Evolutionary conservation across 2,329 filamentous ascomycete species (phyloP).

Genomic region (Nothophoma quercina): DNA sequence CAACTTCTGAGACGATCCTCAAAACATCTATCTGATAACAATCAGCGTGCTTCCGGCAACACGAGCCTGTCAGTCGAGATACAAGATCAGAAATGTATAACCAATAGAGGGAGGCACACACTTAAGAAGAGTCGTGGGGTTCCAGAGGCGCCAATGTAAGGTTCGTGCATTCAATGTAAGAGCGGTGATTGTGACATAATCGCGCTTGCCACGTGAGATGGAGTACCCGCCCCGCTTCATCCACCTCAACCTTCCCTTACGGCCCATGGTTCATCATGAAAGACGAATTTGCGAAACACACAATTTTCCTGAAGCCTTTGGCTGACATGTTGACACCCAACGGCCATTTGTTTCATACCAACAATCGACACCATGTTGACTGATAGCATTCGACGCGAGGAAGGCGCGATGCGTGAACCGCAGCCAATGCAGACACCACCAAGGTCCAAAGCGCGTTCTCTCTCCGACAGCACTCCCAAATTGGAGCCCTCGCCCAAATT

Average conservation of each 20-base stretch:
- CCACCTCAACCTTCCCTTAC: constrained; percentile 15
- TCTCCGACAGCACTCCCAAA: constrained; percentile 54
- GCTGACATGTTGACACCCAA: constrained; percentile 35
- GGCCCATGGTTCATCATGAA: constrained; percentile 18
- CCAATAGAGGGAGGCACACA: too few relatives aligned
- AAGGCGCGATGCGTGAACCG: constrained; percentile 22
- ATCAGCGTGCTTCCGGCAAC: too few relatives aligned
- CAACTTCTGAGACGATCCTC: neutral
- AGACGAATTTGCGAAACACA: constrained; percentile 10
- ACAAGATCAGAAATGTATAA: too few relatives aligned
- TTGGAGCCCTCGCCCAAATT: constrained; percentile 57
- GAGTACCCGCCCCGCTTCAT: constrained; percentile 37
- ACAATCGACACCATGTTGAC: constrained; percentile 31
- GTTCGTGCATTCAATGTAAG: neutral
- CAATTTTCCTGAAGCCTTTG: constrained; percentile 17
- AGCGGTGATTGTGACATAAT: constrained; percentile 16
- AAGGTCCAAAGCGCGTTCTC: constrained; percentile 53
- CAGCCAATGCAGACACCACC: constrained; percentile 34
- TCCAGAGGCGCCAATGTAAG: too few relatives aligned
- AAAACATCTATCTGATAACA: neutral
- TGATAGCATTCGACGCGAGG: constrained; percentile 31
- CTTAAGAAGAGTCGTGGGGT: too few relatives aligned
- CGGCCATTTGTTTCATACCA: constrained; percentile 13
- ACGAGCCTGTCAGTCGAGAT: too few relatives aligned
- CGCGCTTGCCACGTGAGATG: constrained; percentile 29